These are phyloP conservation scores for Chlorella sp. DNA, from an alignment of 139 green algal genomes.

Conservation along the genomic window DNA sequence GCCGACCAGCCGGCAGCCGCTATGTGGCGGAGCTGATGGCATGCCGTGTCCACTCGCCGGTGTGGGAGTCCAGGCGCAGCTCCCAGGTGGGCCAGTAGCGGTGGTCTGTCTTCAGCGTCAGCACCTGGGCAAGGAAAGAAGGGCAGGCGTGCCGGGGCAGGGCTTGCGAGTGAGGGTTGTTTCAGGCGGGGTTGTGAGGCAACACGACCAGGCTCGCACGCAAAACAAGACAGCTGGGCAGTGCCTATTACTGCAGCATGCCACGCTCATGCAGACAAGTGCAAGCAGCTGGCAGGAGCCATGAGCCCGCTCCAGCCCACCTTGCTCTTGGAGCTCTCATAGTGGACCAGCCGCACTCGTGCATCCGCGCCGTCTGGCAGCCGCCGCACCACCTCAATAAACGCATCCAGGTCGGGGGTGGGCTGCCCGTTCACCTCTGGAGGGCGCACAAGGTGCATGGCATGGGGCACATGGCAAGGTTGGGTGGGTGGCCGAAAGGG, in stretches of 20 bases:
- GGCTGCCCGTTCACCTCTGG: slow-evolving; percentile 39
- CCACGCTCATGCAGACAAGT: too few species aligned
- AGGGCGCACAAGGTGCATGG: background rate
- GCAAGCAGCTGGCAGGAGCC: background rate
- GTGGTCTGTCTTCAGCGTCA: slow-evolving; percentile 86
- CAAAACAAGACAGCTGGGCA: too few species aligned
- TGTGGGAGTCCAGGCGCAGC: slow-evolving; percentile 66
- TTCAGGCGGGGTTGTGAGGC: too few species aligned
- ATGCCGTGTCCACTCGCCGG: slow-evolving; percentile 62
- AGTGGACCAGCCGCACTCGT: slow-evolving; percentile 75
- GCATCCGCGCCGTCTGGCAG: slow-evolving; percentile 80
- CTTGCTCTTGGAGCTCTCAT: slow-evolving; percentile 72
- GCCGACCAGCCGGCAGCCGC: too few species aligned
- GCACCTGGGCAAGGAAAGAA: slow-evolving; percentile 72
- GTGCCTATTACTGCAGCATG: too few species aligned
- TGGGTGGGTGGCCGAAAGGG: background rate
- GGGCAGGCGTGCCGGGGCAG: too few species aligned
- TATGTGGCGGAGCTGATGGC: background rate
- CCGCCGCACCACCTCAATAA: slow-evolving; percentile 58
- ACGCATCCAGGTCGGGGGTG: slow-evolving; percentile 83
- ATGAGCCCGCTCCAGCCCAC: background rate
- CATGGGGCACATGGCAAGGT: background rate
- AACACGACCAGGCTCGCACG: too few species aligned
- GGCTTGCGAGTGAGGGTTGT: too few species aligned
- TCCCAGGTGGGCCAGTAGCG: slow-evolving; percentile 90